These are phyloP conservation scores for Sphagnum tenellum DNA, from an alignment of 225 moss, liverwort and hornwort genomes.

Conservation along the genomic window DNA sequence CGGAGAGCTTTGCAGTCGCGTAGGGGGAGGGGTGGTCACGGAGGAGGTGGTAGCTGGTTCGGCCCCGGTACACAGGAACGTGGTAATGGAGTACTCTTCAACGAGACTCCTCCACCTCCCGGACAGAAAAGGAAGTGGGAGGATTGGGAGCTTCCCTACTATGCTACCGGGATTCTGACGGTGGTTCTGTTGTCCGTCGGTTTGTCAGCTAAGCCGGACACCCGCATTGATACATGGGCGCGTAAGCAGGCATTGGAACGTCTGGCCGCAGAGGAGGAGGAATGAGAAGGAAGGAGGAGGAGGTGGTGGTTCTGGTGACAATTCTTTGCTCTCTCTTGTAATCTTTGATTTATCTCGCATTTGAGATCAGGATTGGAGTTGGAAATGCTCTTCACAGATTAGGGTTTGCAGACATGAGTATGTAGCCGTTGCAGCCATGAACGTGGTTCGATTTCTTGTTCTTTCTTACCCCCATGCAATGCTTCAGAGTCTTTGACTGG, in stretches of 20 bases:
- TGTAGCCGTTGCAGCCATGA: too few relatives aligned
- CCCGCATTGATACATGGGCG: constrained; percentile 57
- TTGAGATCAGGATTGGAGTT: too few relatives aligned
- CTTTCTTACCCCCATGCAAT: too few relatives aligned
- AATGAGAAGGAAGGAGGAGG: too few relatives aligned
- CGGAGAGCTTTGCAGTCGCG: constrained; percentile 31
- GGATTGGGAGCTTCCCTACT: constrained; percentile 84
- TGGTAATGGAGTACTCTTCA: constrained; percentile 54
- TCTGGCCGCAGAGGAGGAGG: constrained; percentile 30
- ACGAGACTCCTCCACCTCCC: constrained; percentile 53
- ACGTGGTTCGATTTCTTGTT: too few relatives aligned
- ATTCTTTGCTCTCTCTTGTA: too few relatives aligned
- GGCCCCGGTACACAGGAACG: constrained; percentile 66
- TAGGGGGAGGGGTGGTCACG: constrained; percentile 10
- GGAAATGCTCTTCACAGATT: too few relatives aligned
- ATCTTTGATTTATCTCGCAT: too few relatives aligned
- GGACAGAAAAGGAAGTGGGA: constrained; percentile 72
- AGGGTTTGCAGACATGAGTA: too few relatives aligned
- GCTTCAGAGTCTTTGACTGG: too few relatives aligned
- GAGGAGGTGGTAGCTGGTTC: constrained; percentile 58
- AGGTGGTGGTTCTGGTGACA: too few relatives aligned
- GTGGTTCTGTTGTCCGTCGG: constrained; percentile 51
- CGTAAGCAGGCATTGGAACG: constrained; percentile 65
- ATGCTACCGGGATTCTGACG: constrained; percentile 46
- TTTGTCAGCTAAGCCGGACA: constrained; percentile 45